Conservation (phyloP, 78 protist species). For the Mantamonas sphyraenae region DNA sequence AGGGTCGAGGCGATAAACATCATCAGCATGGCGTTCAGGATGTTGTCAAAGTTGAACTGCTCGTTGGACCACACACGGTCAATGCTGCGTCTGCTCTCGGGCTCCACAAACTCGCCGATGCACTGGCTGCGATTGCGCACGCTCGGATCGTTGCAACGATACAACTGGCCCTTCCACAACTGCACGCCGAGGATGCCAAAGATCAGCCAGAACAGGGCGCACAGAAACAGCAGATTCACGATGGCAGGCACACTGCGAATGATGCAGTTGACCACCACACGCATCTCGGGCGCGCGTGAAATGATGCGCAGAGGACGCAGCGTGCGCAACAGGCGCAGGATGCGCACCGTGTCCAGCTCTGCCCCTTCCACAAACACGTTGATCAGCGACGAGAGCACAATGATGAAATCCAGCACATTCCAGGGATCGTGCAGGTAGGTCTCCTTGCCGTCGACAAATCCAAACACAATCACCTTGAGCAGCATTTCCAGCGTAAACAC, state of each 20-base stretch:
- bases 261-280: slow-evolving; percentile 15
- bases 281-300: slow-evolving; percentile 11
- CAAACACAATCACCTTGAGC: slow-evolving; percentile 8
- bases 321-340: slow-evolving; percentile 28
- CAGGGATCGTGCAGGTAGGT: slow-evolving; percentile 18
- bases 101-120: neutral
- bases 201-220: neutral
- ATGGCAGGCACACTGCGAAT: neutral
- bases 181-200: slow-evolving; percentile 36
- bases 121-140: neutral
- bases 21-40: neutral
- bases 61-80: slow-evolving; percentile 5
- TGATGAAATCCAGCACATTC: slow-evolving; percentile 7
- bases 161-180: slow-evolving; percentile 1
- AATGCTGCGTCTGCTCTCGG: neutral
- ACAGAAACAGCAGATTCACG: neutral
- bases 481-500: slow-evolving; percentile 3
- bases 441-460: neutral
- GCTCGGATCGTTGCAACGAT: slow-evolving; percentile 9
- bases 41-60: slow-evolving; percentile 11
- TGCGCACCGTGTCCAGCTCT: neutral
- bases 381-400: slow-evolving; percentile 7
- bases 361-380: neutral
- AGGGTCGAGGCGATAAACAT: neutral
- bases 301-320: slow-evolving; percentile 60